Conservation (phyloP, 768 basidiomycete genomes). For the Macrolepiota albuminosa region DNA sequence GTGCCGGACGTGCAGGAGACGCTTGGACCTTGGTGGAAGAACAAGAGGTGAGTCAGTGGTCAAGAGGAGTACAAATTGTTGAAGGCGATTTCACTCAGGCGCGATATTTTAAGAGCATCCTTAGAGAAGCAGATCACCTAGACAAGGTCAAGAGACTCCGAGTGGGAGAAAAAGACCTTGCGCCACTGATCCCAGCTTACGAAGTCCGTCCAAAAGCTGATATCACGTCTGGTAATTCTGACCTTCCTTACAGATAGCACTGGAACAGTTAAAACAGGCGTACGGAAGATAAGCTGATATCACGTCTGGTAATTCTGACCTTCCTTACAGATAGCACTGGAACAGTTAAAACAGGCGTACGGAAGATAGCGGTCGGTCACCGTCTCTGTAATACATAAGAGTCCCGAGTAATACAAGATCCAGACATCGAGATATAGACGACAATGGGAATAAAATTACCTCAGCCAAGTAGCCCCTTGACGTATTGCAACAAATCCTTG, state of each 20-base stretch:
- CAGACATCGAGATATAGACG: neutral
- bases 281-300: slow-evolving; percentile 16
- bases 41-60: slow-evolving; percentile 58
- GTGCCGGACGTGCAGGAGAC: slow-evolving; percentile 83
- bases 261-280: slow-evolving; percentile 33
- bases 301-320: neutral
- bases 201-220: slow-evolving; percentile 42
- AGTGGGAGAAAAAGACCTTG: slow-evolving; percentile 58
- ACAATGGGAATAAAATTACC: neutral
- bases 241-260: slow-evolving; percentile 26
- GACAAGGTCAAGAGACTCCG: slow-evolving; percentile 63
- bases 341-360: slow-evolving; percentile 35
- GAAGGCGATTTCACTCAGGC: slow-evolving; percentile 42
- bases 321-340: slow-evolving; percentile 30
- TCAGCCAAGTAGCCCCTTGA: slow-evolving; percentile 61
- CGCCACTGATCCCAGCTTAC: slow-evolving; percentile 53
- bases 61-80: neutral
- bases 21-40: slow-evolving; percentile 97
- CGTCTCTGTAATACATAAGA: neutral
- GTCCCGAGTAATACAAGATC: neutral
- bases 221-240: neutral
- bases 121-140: slow-evolving; percentile 68
- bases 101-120: slow-evolving; percentile 81
- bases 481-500: slow-evolving; percentile 67
- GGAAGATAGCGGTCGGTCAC: slow-evolving; percentile 15